Percentiles rank a stretch among this genome's conserved stretches.
Evolutionary conservation across 768 basidiomycete species (phyloP).

Genomic region (Termitomyces sp.): DNA sequence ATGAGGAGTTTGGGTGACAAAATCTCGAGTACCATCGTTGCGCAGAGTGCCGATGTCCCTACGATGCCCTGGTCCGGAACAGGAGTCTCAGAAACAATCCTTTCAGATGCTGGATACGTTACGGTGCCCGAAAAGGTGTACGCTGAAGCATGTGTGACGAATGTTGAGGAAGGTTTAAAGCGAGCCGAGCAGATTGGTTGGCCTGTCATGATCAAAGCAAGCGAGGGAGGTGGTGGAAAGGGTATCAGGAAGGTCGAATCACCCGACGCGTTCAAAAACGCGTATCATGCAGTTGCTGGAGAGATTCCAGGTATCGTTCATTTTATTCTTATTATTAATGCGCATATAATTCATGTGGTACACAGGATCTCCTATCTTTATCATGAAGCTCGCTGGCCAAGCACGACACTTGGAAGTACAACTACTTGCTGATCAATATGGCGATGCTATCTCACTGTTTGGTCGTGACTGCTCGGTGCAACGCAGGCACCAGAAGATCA

Average conservation of each 20-base stretch:
- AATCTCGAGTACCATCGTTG: constrained; percentile 98
- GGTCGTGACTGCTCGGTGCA: constrained; percentile 99
- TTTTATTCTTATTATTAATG: constrained; percentile 5
- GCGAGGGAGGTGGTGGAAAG: constrained; percentile 98
- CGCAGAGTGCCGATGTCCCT: constrained; percentile 92
- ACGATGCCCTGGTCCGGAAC: constrained; percentile 99
- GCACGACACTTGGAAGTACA: constrained; percentile 98
- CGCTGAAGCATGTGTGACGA: constrained; percentile 78
- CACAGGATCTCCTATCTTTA: constrained; percentile 93
- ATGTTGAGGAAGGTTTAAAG: constrained; percentile 79
- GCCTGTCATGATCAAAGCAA: constrained; percentile 99
- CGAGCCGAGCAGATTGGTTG: constrained; percentile 87
- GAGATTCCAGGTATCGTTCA: constrained; percentile 82
- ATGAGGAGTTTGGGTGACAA: constrained; percentile 99
- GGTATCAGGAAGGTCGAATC: constrained; percentile 94
- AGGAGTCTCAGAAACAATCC: constrained; percentile 81
- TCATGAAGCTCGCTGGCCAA: constrained; percentile 99
- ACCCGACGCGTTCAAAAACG: constrained; percentile 86
- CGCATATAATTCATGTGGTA: constrained; percentile 7
- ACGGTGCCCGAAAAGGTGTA: constrained; percentile 93
- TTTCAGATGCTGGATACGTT: constrained; percentile 86
- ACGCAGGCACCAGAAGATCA: constrained; percentile 99
- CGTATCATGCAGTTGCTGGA: constrained; percentile 87
- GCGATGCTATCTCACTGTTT: constrained; percentile 97
- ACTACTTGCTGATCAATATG: constrained; percentile 97